Conservation (phyloP, 1,139 yeast genomes). For the Ogataea hybrid region DNA sequence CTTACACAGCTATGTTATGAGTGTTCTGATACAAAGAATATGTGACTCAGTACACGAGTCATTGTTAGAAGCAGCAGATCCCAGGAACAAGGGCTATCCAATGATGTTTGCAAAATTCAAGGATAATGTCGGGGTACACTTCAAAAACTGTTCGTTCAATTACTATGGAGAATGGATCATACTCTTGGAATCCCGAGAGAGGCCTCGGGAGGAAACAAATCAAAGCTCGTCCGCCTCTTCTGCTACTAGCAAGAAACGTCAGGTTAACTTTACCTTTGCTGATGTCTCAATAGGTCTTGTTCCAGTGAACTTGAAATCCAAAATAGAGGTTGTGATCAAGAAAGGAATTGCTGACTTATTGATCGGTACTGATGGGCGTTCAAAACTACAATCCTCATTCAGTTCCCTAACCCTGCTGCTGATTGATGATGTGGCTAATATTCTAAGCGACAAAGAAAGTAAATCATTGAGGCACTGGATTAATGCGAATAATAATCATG, state of each 20-base stretch:
- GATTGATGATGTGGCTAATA: conserved; percentile 52
- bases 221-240: not conserved
- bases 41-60: conserved; percentile 27
- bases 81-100: conserved; percentile 35
- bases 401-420: conserved; percentile 47
- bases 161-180: conserved; percentile 58
- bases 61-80: conserved; percentile 34
- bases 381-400: conserved; percentile 37
- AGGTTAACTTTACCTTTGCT: conserved; percentile 44
- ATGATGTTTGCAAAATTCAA: conserved; percentile 33
- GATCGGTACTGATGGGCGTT: conserved; percentile 25
- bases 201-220: not conserved
- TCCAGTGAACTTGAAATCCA: conserved; percentile 57
- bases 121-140: conserved; percentile 36
- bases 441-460: conserved; percentile 28
- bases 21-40: conserved; percentile 17
- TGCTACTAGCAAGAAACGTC: conserved; percentile 20
- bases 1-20: conserved; percentile 16
- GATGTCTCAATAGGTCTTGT: conserved; percentile 56
- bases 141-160: conserved; percentile 46
- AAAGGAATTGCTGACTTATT: conserved; percentile 53
- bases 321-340: conserved; percentile 48
- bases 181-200: conserved; percentile 24
- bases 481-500: conserved; percentile 14
- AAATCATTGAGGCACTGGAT: conserved; percentile 22